Evolutionary conservation across 108 stramenopile genomes (phyloP).

Genomic region (Parmales sp.): DNA sequence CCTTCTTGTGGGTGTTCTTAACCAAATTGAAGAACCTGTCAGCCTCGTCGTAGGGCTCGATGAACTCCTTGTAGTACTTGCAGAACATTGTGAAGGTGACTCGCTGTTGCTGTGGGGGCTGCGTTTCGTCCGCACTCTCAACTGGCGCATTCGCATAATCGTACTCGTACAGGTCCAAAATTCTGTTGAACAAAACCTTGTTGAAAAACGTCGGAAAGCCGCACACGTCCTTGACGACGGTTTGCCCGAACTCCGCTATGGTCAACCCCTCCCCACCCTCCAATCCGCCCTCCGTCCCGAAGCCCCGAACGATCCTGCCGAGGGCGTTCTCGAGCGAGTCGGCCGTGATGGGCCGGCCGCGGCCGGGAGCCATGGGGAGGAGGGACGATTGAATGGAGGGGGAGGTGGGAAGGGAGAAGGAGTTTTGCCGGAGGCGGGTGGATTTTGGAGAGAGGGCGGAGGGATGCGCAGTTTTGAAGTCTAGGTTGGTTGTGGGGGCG

Average conservation of each 20-base stretch:
- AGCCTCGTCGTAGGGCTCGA: conserved; percentile 77
- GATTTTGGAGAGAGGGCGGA: neutral
- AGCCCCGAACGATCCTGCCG: conserved; percentile 7
- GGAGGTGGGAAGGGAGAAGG: no score
- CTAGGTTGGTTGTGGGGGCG: neutral
- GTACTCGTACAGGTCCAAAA: conserved; percentile 50
- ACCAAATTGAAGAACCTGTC: conserved; percentile 86
- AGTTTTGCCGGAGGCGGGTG: no score
- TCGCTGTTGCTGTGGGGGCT: no score
- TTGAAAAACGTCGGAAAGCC: conserved; percentile 87
- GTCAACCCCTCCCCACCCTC: conserved; percentile 20
- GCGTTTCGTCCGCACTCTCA: neutral
- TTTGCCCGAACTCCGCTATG: conserved; percentile 64
- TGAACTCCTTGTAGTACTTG: conserved; percentile 74
- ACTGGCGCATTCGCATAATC: neutral
- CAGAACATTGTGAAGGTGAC: conserved; percentile 54
- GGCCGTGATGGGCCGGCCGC: no score
- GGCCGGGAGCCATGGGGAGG: no score
- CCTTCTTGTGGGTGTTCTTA: conserved; percentile 44
- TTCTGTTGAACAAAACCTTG: conserved; percentile 65
- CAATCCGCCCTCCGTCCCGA: conserved; percentile 11
- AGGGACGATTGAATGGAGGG: no score
- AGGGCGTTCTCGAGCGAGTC: neutral
- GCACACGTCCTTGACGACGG: conserved; percentile 85
- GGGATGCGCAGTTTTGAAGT: neutral